Conservation (phyloP, 306 rosid genomes). For the Oxytropis ochrocephala region DNA sequence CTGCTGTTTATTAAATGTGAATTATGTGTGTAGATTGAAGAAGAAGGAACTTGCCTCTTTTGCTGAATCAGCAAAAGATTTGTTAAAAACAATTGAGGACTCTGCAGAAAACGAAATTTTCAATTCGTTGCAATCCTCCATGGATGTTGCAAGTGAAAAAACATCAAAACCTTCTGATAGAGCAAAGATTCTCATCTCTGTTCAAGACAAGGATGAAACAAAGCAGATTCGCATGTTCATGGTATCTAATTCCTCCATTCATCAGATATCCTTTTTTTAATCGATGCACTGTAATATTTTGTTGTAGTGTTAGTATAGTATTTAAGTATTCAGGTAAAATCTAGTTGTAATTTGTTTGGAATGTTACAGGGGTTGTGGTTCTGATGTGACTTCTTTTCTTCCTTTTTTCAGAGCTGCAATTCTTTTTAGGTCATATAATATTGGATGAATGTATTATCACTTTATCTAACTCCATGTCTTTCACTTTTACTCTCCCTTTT, state of each 20-base stretch:
- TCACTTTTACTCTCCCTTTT: background rate
- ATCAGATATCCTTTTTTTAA: background rate
- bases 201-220: slow-evolving; percentile 63
- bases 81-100: slow-evolving; percentile 51
- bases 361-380: background rate
- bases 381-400: background rate
- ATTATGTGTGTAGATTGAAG: slow-evolving; percentile 45
- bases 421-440: background rate
- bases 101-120: slow-evolving; percentile 36
- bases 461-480: background rate
- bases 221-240: slow-evolving; percentile 67
- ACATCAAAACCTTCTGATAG: slow-evolving; percentile 47
- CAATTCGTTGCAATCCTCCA: slow-evolving; percentile 25
- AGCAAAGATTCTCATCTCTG: slow-evolving; percentile 59
- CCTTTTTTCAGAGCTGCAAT: background rate
- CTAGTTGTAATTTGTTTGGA: background rate
- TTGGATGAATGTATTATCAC: background rate
- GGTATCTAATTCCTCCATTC: slow-evolving; percentile 41
- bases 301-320: background rate
- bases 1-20: background rate
- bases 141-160: slow-evolving; percentile 31
- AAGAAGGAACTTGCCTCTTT: slow-evolving; percentile 65
- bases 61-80: slow-evolving; percentile 56
- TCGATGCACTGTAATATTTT: background rate
- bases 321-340: background rate